phyloP scores from a whole-genome alignment of 2,329 filamentous ascomycete species.

The Orbilia blumenaviensis region DNA sequence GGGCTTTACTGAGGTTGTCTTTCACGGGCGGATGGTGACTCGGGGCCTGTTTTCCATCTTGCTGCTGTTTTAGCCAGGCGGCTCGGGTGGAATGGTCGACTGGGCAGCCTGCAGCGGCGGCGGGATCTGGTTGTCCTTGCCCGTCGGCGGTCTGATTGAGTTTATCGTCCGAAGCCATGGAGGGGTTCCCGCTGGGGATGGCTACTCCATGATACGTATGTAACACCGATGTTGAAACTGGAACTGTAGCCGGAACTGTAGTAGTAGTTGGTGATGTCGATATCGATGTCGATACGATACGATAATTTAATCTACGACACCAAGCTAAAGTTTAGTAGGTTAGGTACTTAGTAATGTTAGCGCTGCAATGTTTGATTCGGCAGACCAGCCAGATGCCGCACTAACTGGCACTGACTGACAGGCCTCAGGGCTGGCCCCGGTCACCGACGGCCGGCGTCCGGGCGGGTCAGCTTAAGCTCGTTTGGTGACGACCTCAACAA shows the following conservation, averaged over 20 bases:
- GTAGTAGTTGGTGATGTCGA: neutral
- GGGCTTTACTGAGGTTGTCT: constrained; percentile 70
- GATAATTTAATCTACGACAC: too few relatives aligned
- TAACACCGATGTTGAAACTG: neutral
- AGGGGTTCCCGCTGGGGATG: neutral
- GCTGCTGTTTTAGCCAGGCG: constrained; percentile 73
- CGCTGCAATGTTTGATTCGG: neutral
- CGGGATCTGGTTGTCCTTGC: neutral
- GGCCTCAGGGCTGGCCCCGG: constrained; percentile 3
- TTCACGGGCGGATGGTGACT: constrained; percentile 55
- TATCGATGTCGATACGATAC: neutral
- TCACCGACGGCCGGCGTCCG: constrained; percentile 10
- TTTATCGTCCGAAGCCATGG: constrained; percentile 26
- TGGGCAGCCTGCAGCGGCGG: constrained; percentile 71
- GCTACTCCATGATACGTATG: neutral
- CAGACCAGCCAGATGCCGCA: constrained; percentile 1
- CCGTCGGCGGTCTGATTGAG: neutral
- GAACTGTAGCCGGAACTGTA: neutral
- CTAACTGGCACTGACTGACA: neutral
- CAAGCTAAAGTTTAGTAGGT: too few relatives aligned
- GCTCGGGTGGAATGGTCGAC: constrained; percentile 90
- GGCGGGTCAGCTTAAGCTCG: neutral
- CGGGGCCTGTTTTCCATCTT: constrained; percentile 55
- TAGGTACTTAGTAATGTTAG: too few relatives aligned
- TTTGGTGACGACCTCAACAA: constrained; percentile 2